phyloP scores from a whole-genome alignment of 495 filamentous ascomycete species.

The Podospora sp. region DNA sequence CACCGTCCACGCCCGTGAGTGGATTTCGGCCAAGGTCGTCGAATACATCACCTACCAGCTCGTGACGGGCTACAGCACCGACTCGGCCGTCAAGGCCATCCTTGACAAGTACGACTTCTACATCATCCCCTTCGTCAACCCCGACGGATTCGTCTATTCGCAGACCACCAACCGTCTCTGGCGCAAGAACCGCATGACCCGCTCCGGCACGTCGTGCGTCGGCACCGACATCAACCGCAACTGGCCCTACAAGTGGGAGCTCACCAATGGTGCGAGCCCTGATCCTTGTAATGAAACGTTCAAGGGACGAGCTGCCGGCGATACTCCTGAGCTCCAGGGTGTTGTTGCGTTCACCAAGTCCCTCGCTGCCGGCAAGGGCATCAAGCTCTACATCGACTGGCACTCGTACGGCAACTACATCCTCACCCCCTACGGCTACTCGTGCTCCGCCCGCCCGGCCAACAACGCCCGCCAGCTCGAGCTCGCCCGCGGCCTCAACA shows the following conservation, averaged over 20 bases:
- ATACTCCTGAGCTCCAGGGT: slow-evolving; percentile 54
- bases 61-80: slow-evolving; percentile 48
- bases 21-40: slow-evolving; percentile 58
- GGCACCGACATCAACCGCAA: slow-evolving; percentile 68
- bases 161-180: slow-evolving; percentile 62
- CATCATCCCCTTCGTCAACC: slow-evolving; percentile 65
- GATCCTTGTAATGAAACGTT: slow-evolving; percentile 58
- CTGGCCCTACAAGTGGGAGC: slow-evolving; percentile 59
- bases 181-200: slow-evolving; percentile 64
- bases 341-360: slow-evolving; percentile 44
- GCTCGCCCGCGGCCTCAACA: slow-evolving; percentile 44
- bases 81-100: slow-evolving; percentile 44
- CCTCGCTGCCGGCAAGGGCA: slow-evolving; percentile 45
- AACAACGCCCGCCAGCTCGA: slow-evolving; percentile 52
- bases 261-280: slow-evolving; percentile 53
- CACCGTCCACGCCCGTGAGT: slow-evolving; percentile 66
- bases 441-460: slow-evolving; percentile 39
- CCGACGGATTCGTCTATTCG: slow-evolving; percentile 65
- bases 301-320: slow-evolving; percentile 49
- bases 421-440: slow-evolving; percentile 40
- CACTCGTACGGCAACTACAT: slow-evolving; percentile 60
- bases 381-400: slow-evolving; percentile 64
- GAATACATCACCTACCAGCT: slow-evolving; percentile 62
- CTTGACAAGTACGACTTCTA: slow-evolving; percentile 66
- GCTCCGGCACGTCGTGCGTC: slow-evolving; percentile 48